Evolutionary conservation across 805 yeast genomes (phyloP), one percentile per base, ranked within the genome.

Genomic region (Komagataella pastoris): DNA sequence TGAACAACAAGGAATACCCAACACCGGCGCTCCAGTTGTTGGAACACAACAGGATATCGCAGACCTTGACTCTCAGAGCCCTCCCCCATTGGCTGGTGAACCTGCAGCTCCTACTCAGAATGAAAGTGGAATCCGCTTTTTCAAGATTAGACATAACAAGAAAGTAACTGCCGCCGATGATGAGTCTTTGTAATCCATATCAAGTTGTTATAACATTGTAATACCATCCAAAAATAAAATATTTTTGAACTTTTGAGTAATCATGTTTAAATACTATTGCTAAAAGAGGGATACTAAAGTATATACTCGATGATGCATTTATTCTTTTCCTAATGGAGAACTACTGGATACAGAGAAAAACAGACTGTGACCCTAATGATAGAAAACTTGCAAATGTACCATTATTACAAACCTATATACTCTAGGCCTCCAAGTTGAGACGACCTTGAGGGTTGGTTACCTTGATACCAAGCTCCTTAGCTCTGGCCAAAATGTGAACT

Each of bases 361-460:
- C 23, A 21, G 23, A 30, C 40, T 17, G 4, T 40, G 3, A 8
- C 14, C 8, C 40, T 10, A 14, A 14, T 30, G 6, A 14, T 4
- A 30, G 14, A 30, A 30, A 30, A 30, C 40, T 30, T 30, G 40
- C 40, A 30, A 30, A 8, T 30, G 40, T 30, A 30, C 40, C 40
- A 30, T 30, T 30, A 30, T 30, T 30, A 30, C 40, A 30, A 30
- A 30, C 40, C 40, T 30, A 30, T 30, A 30, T 30, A 30, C 40
- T 30, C 40, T 86, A 90, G 79, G 97, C 98, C 83, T 88, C 96
- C 74, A 89, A 85, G 72, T 95, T 80, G 74, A 90, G 88, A 80
- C 97, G 91, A 75, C 96, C 99, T 81, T 88, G 82, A 72, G 97
- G 95, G 81, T 93, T 93, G 83, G 99, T 93, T 70, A 93, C 97